Evolutionary conservation across 139 green algal species (phyloP).

Genomic region (Micractinium sp.): DNA sequence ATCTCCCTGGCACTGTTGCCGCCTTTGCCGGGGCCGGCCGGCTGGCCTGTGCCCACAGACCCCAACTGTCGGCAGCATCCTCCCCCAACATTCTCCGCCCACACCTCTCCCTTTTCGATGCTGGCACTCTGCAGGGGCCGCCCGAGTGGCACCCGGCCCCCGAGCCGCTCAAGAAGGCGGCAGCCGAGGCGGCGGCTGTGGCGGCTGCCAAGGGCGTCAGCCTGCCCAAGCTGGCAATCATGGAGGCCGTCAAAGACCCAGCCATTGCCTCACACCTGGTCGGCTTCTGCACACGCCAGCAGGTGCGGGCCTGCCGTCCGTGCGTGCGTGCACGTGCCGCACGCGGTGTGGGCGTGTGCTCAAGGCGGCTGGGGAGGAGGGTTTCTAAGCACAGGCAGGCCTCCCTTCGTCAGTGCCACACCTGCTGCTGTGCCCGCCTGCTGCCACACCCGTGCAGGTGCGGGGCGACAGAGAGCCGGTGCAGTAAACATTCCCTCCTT

Average conservation of each 20-base stretch:
- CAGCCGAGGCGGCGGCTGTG: constrained; percentile 55
- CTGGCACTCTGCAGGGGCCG: constrained; percentile 61
- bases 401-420: too few species aligned
- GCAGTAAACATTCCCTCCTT: constrained; percentile 16
- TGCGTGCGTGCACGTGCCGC: too few species aligned
- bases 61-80: background rate
- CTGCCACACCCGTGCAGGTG: constrained; percentile 50
- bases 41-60: too few species aligned
- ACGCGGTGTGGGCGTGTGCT: background rate
- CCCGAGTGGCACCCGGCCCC: constrained; percentile 93
- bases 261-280: constrained; percentile 81
- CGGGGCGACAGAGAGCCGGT: constrained; percentile 63
- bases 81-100: background rate
- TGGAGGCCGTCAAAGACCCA: constrained; percentile 60
- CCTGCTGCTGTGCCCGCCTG: background rate
- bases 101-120: too few species aligned
- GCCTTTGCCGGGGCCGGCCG: too few species aligned
- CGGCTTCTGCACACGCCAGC: constrained; percentile 71
- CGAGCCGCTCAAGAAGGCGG: constrained; percentile 65
- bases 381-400: too few species aligned
- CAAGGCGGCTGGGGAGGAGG: too few species aligned
- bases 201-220: constrained; percentile 54
- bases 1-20: too few species aligned
- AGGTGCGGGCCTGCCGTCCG: constrained; percentile 34
- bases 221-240: constrained; percentile 74